These are phyloP conservation scores for Poa pratensis DNA, from an alignment of 176 grass and related monocot species.

Conservation along the genomic window DNA sequence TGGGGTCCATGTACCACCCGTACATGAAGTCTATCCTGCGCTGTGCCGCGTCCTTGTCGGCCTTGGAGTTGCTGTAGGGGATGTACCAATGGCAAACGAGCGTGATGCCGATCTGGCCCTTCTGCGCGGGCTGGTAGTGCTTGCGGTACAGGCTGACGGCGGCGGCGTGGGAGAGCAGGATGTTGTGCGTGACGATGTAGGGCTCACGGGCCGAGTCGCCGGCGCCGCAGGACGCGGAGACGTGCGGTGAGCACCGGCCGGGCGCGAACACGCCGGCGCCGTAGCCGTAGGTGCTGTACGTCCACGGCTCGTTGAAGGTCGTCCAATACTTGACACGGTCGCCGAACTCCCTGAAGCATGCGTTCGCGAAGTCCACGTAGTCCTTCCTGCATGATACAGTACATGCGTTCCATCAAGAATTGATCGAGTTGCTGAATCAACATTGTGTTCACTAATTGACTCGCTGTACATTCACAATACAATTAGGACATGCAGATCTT, in stretches of 20 bases:
- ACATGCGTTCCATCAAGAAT: neutral
- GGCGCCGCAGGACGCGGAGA: constrained; percentile 33
- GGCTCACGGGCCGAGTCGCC: constrained; percentile 68
- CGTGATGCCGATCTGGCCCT: constrained; percentile 69
- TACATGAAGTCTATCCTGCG: constrained; percentile 75
- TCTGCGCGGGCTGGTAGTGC: constrained; percentile 60
- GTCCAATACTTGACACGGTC: constrained; percentile 85
- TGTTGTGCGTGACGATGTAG: constrained; percentile 60
- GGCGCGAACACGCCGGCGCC: constrained; percentile 44
- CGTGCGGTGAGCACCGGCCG: constrained; percentile 50
- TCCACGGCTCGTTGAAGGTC: constrained; percentile 63
- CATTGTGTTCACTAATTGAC: neutral
- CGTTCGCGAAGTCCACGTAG: constrained; percentile 54
- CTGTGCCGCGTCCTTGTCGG: constrained; percentile 46
- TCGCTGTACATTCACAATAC: neutral
- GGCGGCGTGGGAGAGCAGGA: constrained; percentile 57
- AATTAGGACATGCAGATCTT: neutral
- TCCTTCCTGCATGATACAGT: constrained; percentile 50
- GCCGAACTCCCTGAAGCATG: constrained; percentile 80
- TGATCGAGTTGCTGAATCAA: neutral
- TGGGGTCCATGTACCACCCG: constrained; percentile 78
- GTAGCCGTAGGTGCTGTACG: constrained; percentile 54
- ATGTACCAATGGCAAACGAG: constrained; percentile 61
- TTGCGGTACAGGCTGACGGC: constrained; percentile 56
- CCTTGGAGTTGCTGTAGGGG: constrained; percentile 40